A percentile compares a stretch with the other conserved stretches of the same genome.
These are phyloP conservation scores for Exobasidium rhododendri DNA, from an alignment of 1,284 basidiomycete species.

Conservation along the genomic window DNA sequence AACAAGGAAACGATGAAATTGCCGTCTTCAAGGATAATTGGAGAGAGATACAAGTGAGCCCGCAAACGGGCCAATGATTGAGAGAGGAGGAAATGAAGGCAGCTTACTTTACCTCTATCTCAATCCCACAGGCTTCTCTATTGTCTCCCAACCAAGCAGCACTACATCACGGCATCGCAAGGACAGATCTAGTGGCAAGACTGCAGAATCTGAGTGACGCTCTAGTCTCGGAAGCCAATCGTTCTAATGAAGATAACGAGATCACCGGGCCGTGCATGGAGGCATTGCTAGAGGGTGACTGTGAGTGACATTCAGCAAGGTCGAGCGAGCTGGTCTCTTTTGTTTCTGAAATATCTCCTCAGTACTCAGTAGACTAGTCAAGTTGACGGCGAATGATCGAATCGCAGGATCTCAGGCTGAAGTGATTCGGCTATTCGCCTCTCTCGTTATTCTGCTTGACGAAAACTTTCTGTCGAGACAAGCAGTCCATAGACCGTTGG, in stretches of 20 bases:
- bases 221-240: conserved; percentile 77
- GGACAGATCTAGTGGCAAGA: conserved; percentile 74
- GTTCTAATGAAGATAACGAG: conserved; percentile 68
- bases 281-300: conserved; percentile 81
- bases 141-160: conserved; percentile 51
- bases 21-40: conserved; percentile 2
- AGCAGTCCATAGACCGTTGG: conserved; percentile 70
- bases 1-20: neutral
- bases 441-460: conserved; percentile 51
- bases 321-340: no score
- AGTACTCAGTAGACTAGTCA: conserved; percentile 43
- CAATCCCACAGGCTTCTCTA: neutral
- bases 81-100: no score
- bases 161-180: conserved; percentile 71
- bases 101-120: no score
- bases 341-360: conserved; percentile 63
- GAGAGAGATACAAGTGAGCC: neutral
- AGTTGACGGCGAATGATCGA: conserved; percentile 42
- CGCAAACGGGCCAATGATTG: no score
- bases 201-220: conserved; percentile 81
- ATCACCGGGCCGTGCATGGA: conserved; percentile 73
- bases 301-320: conserved; percentile 66
- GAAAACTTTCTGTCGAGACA: conserved; percentile 48
- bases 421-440: conserved; percentile 46
- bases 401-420: conserved; percentile 47